These are phyloP conservation scores for Ailanthus altissimus DNA, from an alignment of 345 rosid genomes.

Conservation along the genomic window DNA sequence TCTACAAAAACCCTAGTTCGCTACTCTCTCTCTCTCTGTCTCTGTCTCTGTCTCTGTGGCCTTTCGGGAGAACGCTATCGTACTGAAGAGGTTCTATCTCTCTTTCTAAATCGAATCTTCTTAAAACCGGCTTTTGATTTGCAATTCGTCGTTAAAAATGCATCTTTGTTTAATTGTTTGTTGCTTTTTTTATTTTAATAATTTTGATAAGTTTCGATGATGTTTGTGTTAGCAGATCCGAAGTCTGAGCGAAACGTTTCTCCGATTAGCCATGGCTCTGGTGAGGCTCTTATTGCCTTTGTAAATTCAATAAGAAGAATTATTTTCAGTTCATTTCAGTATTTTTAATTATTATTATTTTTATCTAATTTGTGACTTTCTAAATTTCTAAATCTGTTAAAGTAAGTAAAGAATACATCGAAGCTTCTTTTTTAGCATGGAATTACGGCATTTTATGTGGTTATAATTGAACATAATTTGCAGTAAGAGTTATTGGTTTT, in stretches of 20 bases:
- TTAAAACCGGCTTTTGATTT: neutral
- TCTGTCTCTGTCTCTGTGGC: neutral
- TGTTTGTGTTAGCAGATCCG: constrained; percentile 49
- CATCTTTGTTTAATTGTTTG: neutral
- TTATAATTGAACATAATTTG: neutral
- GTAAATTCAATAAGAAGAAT: too few species aligned
- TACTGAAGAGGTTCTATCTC: constrained; percentile 4
- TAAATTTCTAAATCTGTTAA: too few species aligned
- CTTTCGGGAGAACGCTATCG: constrained; percentile 11
- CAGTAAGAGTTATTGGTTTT: neutral
- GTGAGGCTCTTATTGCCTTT: constrained; percentile 41
- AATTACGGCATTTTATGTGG: neutral
- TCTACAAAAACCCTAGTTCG: constrained; percentile 17
- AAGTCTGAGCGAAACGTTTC: constrained; percentile 40
- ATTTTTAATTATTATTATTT: neutral
- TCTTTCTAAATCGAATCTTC: too few species aligned
- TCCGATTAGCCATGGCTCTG: constrained; percentile 66
- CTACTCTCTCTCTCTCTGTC: neutral
- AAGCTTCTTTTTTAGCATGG: neutral
- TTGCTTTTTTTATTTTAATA: neutral
- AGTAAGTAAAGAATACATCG: neutral
- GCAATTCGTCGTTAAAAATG: neutral
- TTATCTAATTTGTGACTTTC: neutral
- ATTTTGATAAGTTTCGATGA: neutral
- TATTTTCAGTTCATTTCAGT: neutral